These are phyloP conservation scores for Eimeria acervulina DNA, from an alignment of 169 alveolate species.

Conservation along the genomic window DNA sequence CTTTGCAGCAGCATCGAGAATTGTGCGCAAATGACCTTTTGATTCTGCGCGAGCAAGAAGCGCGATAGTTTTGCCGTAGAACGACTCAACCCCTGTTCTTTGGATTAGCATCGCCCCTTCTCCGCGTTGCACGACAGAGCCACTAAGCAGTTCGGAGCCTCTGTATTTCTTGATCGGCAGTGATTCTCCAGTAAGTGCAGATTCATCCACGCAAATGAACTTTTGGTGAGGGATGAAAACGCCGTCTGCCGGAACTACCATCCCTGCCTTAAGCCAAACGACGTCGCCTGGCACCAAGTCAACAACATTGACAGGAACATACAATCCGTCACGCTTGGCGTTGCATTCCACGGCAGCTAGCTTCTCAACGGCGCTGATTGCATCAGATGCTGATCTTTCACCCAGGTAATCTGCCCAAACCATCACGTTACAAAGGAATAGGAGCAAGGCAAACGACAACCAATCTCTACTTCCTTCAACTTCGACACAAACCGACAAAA, in stretches of 20 bases:
- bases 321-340: conserved; percentile 86
- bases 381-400: conserved; percentile 93
- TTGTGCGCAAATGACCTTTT: conserved; percentile 78
- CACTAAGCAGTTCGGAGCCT: conserved; percentile 86
- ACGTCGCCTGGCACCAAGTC: conserved; percentile 95
- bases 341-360: conserved; percentile 87
- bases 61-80: conserved; percentile 88
- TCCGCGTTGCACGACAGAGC: conserved; percentile 86
- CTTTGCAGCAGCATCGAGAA: conserved; percentile 72
- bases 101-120: conserved; percentile 86
- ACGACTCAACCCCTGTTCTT: conserved; percentile 87
- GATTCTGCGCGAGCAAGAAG: conserved; percentile 86
- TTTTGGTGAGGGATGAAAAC: conserved; percentile 88
- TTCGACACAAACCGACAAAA: conserved; percentile 68
- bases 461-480: conserved; percentile 86
- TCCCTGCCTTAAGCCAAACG: conserved; percentile 92
- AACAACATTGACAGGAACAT: conserved; percentile 83
- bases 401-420: conserved; percentile 92
- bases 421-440: conserved; percentile 92
- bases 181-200: conserved; percentile 94
- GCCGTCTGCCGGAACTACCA: conserved; percentile 85
- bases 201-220: conserved; percentile 90
- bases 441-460: conserved; percentile 94
- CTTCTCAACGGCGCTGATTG: conserved; percentile 90
- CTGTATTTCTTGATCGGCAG: conserved; percentile 87